Percentiles rank a stretch among this genome's conserved stretches.
Conservation (phyloP, 2,329 filamentous ascomycete genomes). For the Claviceps digitariae region DNA sequence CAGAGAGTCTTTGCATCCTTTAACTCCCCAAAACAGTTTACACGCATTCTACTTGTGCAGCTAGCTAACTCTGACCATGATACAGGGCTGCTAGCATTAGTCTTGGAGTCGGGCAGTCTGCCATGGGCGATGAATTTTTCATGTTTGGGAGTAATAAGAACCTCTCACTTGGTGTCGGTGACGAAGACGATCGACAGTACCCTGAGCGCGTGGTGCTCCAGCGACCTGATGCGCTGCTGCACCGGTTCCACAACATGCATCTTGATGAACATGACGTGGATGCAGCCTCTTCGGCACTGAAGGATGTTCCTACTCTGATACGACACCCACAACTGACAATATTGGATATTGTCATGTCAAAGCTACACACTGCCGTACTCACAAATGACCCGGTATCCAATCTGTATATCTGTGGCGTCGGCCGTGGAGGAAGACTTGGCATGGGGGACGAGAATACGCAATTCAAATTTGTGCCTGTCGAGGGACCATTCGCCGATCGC, state of each 20-base stretch:
- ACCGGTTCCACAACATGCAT: constrained; percentile 59
- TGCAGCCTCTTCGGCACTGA: constrained; percentile 14
- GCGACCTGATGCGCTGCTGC: constrained; percentile 64
- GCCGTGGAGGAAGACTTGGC: constrained; percentile 77
- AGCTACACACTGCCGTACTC: constrained; percentile 78
- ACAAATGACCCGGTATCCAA: constrained; percentile 83
- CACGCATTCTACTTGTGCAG: background rate
- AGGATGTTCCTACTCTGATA: constrained; percentile 59
- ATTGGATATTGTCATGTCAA: constrained; percentile 75
- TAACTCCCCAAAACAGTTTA: background rate
- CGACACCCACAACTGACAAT: constrained; percentile 60
- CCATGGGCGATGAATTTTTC: constrained; percentile 68
- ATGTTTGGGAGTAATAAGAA: constrained; percentile 97
- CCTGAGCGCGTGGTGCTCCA: constrained; percentile 70
- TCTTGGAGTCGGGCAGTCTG: constrained; percentile 9
- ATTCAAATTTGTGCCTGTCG: constrained; percentile 74
- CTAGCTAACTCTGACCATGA: background rate
- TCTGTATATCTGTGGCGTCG: constrained; percentile 84
- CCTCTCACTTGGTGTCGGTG: constrained; percentile 80
- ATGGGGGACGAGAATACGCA: constrained; percentile 81
- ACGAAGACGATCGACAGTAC: constrained; percentile 87
- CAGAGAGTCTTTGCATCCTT: constrained; percentile 12
- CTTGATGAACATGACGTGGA: constrained; percentile 32
- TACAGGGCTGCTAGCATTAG: constrained; percentile 10
- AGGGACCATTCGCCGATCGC: constrained; percentile 61